A percentile compares a stretch with the other conserved stretches of the same genome.
Evolutionary conservation across 805 yeast species (phyloP).

Genomic region (Lachancea dasiensis): DNA sequence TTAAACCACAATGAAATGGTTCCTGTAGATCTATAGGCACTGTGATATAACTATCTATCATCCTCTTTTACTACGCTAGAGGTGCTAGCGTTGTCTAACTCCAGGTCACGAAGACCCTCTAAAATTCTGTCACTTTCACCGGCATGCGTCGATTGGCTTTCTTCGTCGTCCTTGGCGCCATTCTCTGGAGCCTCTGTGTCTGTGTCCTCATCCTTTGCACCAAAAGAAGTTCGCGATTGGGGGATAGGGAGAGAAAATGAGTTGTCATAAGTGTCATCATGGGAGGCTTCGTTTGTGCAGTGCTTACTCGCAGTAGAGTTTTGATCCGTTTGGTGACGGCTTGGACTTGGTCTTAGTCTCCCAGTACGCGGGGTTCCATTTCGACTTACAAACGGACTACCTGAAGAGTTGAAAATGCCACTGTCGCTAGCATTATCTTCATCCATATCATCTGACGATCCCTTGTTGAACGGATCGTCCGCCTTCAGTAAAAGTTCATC

Average conservation of each 20-base stretch:
- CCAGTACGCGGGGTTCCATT: constrained; percentile 3
- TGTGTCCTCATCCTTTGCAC: not conserved
- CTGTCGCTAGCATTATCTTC: constrained; percentile 13
- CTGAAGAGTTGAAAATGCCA: constrained; percentile 2
- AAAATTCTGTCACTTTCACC: constrained; percentile 7
- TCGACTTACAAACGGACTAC: not conserved
- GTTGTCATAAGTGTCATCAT: constrained; percentile 34
- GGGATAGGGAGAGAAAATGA: constrained; percentile 48
- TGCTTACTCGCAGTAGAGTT: not conserved
- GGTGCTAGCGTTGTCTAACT: constrained; percentile 1
- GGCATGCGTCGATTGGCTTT: not conserved
- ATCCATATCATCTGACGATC: constrained; percentile 5
- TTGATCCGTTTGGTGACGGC: not conserved
- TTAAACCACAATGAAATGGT: too few relatives aligned
- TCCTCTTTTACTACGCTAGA: constrained; percentile 1
- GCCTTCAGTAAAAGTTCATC: constrained; percentile 60
- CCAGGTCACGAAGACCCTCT: constrained; percentile 4
- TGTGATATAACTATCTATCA: too few relatives aligned
- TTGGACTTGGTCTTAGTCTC: constrained; percentile 1
- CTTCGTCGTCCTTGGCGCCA: constrained; percentile 9
- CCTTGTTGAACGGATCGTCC: constrained; percentile 48
- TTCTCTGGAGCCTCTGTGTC: constrained; percentile 10
- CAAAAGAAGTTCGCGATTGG: not conserved
- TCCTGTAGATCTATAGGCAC: too few relatives aligned
- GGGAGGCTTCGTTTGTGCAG: not conserved